These are phyloP conservation scores for Penicillium palitans DNA, from an alignment of 2,329 filamentous ascomycete genomes.

Conservation along the genomic window DNA sequence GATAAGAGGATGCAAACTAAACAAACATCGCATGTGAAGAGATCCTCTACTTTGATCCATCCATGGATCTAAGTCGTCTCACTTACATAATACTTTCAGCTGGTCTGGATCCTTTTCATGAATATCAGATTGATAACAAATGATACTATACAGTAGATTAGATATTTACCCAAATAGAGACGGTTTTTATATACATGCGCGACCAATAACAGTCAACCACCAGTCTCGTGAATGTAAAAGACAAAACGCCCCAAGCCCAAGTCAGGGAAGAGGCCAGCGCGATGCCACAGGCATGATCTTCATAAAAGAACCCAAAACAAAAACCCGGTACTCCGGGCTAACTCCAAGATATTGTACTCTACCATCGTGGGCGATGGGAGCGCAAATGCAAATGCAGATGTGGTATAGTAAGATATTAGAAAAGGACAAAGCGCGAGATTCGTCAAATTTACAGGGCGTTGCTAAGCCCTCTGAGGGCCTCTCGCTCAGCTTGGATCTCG, in stretches of 20 bases:
- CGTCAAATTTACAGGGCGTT: slow-evolving; percentile 17
- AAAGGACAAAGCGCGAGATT: slow-evolving; percentile 3
- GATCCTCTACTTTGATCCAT: background rate
- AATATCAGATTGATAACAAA: background rate
- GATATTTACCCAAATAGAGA: slow-evolving; percentile 17
- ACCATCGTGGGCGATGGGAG: slow-evolving; percentile 13
- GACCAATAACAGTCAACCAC: slow-evolving; percentile 9
- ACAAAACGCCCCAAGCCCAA: slow-evolving; percentile 5
- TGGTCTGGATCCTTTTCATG: background rate
- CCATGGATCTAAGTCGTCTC: background rate
- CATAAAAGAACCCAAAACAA: slow-evolving; percentile 10
- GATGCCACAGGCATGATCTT: slow-evolving; percentile 14
- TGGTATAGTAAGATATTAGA: slow-evolving; percentile 21
- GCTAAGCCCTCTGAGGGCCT: slow-evolving; percentile 57
- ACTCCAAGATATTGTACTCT: slow-evolving; percentile 18
- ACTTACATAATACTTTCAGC: background rate
- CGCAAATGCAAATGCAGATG: slow-evolving; percentile 25
- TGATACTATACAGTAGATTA: slow-evolving; percentile 20
- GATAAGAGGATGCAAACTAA: slow-evolving; percentile 23
- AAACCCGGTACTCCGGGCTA: slow-evolving; percentile 11
- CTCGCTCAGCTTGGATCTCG: slow-evolving; percentile 64
- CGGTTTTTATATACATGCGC: slow-evolving; percentile 21
- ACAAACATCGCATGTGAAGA: slow-evolving; percentile 16
- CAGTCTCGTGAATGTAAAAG: slow-evolving; percentile 7
- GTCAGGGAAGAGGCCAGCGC: slow-evolving; percentile 8